Evolutionary conservation across 768 basidiomycete species (phyloP).

Genomic region (Nevesoporus exiguus): DNA sequence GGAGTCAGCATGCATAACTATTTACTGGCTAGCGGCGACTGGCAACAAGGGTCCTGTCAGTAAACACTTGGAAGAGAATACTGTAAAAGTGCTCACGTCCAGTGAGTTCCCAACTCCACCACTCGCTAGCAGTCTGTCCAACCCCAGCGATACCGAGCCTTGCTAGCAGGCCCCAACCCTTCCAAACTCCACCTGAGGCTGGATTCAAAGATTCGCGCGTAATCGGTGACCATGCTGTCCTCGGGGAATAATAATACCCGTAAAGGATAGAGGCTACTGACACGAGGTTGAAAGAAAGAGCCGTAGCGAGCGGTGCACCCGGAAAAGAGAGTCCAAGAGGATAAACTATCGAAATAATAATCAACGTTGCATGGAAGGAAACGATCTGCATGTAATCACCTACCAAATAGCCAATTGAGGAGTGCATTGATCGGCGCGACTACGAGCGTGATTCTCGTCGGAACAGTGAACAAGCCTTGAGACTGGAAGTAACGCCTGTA

Average conservation of each 20-base stretch:
- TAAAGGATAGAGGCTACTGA: slow-evolving; percentile 59
- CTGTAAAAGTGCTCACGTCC: slow-evolving; percentile 35
- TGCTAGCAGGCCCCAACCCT: slow-evolving; percentile 62
- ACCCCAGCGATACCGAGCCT: slow-evolving; percentile 82
- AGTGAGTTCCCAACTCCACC: slow-evolving; percentile 96
- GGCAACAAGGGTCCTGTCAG: neutral
- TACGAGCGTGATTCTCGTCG: slow-evolving; percentile 77
- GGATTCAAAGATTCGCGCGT: slow-evolving; percentile 37
- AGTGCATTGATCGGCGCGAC: slow-evolving; percentile 84
- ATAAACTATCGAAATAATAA: slow-evolving; percentile 25
- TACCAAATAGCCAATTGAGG: slow-evolving; percentile 84
- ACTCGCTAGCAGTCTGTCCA: slow-evolving; percentile 80
- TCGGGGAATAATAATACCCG: slow-evolving; percentile 56
- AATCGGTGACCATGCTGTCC: slow-evolving; percentile 70
- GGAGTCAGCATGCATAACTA: neutral
- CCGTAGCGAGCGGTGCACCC: slow-evolving; percentile 89
- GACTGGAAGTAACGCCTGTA: slow-evolving; percentile 64
- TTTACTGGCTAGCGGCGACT: slow-evolving; percentile 58
- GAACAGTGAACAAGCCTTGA: slow-evolving; percentile 81
- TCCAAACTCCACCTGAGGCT: slow-evolving; percentile 59
- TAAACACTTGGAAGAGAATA: neutral
- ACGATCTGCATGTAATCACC: slow-evolving; percentile 5
- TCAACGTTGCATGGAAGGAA: neutral
- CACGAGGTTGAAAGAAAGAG: slow-evolving; percentile 84
- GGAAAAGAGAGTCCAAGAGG: slow-evolving; percentile 81